A percentile compares a stretch with the other conserved stretches of the same genome.
Evolutionary conservation across 495 filamentous ascomycete species (phyloP).

Genomic region (Pyrenula massariospora): DNA sequence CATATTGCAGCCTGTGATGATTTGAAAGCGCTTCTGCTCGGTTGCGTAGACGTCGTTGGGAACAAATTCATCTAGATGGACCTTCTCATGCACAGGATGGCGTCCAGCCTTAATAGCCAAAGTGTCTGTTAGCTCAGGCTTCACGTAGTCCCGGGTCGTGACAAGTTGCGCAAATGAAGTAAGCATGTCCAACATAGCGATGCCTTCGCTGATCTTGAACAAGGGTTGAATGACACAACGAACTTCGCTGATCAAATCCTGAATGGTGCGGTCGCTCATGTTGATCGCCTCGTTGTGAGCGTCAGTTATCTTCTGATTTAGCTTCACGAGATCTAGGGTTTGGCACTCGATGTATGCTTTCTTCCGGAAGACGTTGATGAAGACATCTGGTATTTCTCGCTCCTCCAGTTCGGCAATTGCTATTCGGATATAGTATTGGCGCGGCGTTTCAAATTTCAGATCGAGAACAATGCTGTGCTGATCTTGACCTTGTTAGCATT

Average conservation of each 20-base stretch:
- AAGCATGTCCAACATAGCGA: slow-evolving; percentile 92
- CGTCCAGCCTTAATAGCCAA: slow-evolving; percentile 71
- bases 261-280: slow-evolving; percentile 57
- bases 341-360: slow-evolving; percentile 72
- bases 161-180: slow-evolving; percentile 68
- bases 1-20: slow-evolving; percentile 97
- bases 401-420: slow-evolving; percentile 50
- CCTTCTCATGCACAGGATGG: slow-evolving; percentile 75
- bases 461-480: slow-evolving; percentile 49
- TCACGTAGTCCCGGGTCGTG: slow-evolving; percentile 65
- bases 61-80: slow-evolving; percentile 53
- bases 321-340: slow-evolving; percentile 70
- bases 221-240: slow-evolving; percentile 54
- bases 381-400: slow-evolving; percentile 48
- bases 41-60: slow-evolving; percentile 85
- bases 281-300: slow-evolving; percentile 69
- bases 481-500: slow-evolving; percentile 29
- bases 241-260: slow-evolving; percentile 55
- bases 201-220: slow-evolving; percentile 70
- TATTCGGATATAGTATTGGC: slow-evolving; percentile 74
- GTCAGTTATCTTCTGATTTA: slow-evolving; percentile 63
- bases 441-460: slow-evolving; percentile 61
- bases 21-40: slow-evolving; percentile 67
- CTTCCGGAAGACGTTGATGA: slow-evolving; percentile 66
- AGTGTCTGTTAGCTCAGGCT: slow-evolving; percentile 62